Evolutionary conservation across 2,329 filamentous ascomycete species (phyloP).

Genomic region (Cercospora zeae-maydis): DNA sequence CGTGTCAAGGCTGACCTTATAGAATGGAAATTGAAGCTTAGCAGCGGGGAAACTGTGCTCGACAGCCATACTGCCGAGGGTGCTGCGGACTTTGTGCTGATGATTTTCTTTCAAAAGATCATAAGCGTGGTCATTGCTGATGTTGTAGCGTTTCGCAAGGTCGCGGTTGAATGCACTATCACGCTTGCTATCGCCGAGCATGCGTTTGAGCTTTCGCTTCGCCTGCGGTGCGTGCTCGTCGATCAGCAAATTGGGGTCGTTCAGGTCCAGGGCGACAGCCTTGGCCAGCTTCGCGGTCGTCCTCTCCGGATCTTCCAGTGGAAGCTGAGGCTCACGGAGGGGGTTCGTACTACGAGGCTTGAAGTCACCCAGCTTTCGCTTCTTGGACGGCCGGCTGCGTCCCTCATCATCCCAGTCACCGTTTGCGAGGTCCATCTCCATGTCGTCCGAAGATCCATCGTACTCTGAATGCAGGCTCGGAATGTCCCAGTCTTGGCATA

Average conservation of each 20-base stretch:
- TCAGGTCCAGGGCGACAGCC: constrained; percentile 77
- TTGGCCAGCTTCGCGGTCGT: constrained; percentile 70
- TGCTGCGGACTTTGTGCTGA: constrained; percentile 90
- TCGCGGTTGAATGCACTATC: constrained; percentile 68
- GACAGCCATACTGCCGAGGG: constrained; percentile 83
- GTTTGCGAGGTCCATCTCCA: constrained; percentile 22
- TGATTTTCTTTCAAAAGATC: constrained; percentile 95
- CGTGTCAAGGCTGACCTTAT: constrained; percentile 74
- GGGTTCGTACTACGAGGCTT: constrained; percentile 22
- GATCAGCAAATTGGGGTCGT: constrained; percentile 80
- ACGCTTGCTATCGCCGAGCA: constrained; percentile 57
- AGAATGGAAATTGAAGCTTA: constrained; percentile 92
- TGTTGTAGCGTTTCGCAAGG: constrained; percentile 81
- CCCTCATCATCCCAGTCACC: constrained; percentile 38
- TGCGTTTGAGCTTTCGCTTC: constrained; percentile 52
- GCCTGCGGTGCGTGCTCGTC: constrained; percentile 67
- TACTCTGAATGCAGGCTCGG: constrained; percentile 51
- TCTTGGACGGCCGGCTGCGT: constrained; percentile 54
- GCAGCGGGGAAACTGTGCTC: constrained; percentile 91
- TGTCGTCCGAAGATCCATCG: constrained; percentile 16
- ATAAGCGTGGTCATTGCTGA: constrained; percentile 94
- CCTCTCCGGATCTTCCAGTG: constrained; percentile 76
- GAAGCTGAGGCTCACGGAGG: constrained; percentile 33
- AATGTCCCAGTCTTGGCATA: constrained; percentile 81
- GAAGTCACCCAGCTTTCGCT: constrained; percentile 53